Conservation (phyloP, 805 yeast species). For the Candida sithepensis region DNA sequence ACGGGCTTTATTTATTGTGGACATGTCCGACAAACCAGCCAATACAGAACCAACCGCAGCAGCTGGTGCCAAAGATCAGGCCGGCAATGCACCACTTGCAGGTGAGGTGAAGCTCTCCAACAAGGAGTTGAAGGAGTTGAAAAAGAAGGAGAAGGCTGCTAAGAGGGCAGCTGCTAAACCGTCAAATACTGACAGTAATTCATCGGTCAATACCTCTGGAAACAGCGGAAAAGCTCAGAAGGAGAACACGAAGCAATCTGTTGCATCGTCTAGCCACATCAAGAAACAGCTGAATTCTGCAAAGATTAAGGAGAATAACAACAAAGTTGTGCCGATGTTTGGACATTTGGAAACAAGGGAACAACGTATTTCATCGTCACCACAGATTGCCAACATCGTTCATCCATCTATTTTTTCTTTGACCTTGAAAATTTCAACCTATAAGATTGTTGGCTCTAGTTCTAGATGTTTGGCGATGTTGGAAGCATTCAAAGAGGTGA, state of each 20-base stretch:
- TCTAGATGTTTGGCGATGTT: conserved; percentile 83
- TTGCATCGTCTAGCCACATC: conserved; percentile 43
- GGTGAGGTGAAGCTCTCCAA: conserved; percentile 41
- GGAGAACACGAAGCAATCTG: conserved; percentile 33
- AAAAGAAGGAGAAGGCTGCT: conserved; percentile 88
- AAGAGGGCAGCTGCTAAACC: conserved; percentile 81
- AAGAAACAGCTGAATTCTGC: conserved; percentile 54
- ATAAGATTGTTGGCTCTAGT: conserved; percentile 85
- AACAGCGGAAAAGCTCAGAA: neutral
- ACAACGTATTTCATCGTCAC: conserved; percentile 61
- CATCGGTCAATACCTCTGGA: neutral
- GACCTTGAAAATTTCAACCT: conserved; percentile 77
- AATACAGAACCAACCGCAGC: neutral
- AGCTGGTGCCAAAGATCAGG: too few relatives aligned
- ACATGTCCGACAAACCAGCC: neutral
- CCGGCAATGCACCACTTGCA: conserved; percentile 3
- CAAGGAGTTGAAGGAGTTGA: conserved; percentile 81
- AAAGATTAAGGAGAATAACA: conserved; percentile 38
- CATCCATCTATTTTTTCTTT: conserved; percentile 83
- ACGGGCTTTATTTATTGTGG: neutral
- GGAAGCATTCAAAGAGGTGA: conserved; percentile 76
- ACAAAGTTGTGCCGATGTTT: conserved; percentile 62
- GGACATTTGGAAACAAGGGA: conserved; percentile 79
- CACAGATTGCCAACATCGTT: conserved; percentile 60
- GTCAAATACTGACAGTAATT: neutral